Conservation (phyloP, 2,329 filamentous ascomycete species). For the Corynespora cassiicola region DNA sequence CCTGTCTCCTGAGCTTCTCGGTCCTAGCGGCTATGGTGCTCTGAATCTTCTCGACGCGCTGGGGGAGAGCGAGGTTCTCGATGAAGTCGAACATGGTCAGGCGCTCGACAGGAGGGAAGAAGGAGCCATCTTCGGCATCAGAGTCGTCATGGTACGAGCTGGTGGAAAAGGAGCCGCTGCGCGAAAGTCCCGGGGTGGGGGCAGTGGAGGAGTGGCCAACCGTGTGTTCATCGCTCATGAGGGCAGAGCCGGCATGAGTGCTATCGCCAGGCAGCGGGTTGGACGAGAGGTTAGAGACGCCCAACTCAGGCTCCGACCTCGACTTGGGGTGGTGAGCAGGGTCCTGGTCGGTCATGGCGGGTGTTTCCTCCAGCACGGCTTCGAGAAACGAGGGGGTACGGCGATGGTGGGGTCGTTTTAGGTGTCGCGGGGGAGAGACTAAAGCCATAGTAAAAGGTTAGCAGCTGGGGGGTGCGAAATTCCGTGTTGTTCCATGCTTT, state of each 20-base stretch:
- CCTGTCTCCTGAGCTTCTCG: conserved; percentile 83
- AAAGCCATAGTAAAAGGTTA: conserved; percentile 37
- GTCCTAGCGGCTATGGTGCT: conserved; percentile 81
- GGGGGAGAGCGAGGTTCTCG: conserved; percentile 88
- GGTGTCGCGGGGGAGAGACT: conserved; percentile 32
- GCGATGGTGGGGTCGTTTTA: conserved; percentile 32
- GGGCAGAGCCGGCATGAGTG: conserved; percentile 30
- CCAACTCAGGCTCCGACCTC: conserved; percentile 38
- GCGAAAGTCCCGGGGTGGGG: conserved; percentile 67
- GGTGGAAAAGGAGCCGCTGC: conserved; percentile 81
- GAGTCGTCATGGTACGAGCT: conserved; percentile 85
- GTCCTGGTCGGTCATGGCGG: conserved; percentile 35
- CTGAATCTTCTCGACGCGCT: conserved; percentile 90
- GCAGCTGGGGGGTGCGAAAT: conserved; percentile 23
- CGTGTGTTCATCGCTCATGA: conserved; percentile 51
- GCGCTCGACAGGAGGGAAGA: conserved; percentile 84
- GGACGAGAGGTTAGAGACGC: conserved; percentile 29
- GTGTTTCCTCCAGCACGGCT: conserved; percentile 35
- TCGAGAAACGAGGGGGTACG: conserved; percentile 36
- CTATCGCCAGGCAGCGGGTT: conserved; percentile 30
- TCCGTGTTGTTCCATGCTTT: too few species aligned
- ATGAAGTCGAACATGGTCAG: conserved; percentile 91
- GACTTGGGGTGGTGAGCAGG: conserved; percentile 23
- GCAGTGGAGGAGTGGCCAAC: conserved; percentile 53
- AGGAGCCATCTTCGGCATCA: conserved; percentile 69